phyloP scores from a whole-genome alignment of 148 eudicot genomes.

The Camellia lanceoleosa region DNA sequence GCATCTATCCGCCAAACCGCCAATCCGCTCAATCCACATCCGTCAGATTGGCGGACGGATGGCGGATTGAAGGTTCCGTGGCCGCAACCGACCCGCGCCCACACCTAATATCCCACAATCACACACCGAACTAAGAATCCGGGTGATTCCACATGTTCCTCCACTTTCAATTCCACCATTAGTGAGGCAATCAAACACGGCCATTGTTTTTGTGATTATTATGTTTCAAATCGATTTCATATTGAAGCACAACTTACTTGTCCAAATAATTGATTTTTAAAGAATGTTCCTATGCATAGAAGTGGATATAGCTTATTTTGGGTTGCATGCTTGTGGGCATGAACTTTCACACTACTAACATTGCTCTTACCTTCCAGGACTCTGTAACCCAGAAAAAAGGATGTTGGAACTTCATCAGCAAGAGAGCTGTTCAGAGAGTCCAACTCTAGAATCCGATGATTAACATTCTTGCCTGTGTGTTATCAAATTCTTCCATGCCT shows the following conservation, averaged over 20 bases:
- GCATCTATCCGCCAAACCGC: too few species aligned
- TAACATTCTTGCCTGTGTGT: conserved; percentile 6
- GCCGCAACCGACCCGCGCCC: too few species aligned
- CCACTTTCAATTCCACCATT: too few species aligned
- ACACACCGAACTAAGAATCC: too few species aligned
- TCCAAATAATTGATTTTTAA: not conserved
- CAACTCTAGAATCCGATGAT: conserved; percentile 48
- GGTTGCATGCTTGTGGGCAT: not conserved
- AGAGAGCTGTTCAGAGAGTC: conserved; percentile 65
- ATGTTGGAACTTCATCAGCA: conserved; percentile 75
- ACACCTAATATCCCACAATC: too few species aligned
- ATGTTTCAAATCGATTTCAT: not conserved
- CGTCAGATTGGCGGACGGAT: too few species aligned
- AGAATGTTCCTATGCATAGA: not conserved
- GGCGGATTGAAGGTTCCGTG: too few species aligned
- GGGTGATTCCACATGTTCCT: too few species aligned
- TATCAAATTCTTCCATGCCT: conserved; percentile 51
- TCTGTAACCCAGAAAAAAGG: conserved; percentile 77
- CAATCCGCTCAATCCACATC: too few species aligned
- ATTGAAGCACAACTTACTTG: not conserved
- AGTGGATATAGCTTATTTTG: not conserved
- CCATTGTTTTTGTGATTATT: too few species aligned
- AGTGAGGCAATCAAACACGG: too few species aligned
- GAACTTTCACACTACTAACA: not conserved
- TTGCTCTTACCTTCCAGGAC: conserved; percentile 43